A percentile compares a stretch with the other conserved stretches of the same genome.
Conservation (phyloP, 306 rosid genomes). For the Oemleria cerasiformis region DNA sequence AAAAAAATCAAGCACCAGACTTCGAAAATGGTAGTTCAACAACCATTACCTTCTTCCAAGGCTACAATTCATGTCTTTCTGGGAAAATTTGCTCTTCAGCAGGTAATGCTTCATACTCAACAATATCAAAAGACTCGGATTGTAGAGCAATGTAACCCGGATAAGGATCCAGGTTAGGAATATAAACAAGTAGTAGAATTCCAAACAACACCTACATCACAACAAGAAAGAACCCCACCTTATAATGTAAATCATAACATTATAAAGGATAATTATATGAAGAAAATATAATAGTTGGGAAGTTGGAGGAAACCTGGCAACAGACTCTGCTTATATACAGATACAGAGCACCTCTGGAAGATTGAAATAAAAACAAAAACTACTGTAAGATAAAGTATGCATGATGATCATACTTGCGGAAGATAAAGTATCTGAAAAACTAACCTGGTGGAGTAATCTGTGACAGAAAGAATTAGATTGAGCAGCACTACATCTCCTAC, state of each 20-base stretch:
- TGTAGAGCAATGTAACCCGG: slow-evolving; percentile 43
- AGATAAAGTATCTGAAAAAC: slow-evolving; percentile 23
- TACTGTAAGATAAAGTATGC: neutral
- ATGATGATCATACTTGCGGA: neutral
- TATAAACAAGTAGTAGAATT: slow-evolving; percentile 50
- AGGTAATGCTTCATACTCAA: slow-evolving; percentile 60
- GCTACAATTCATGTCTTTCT: slow-evolving; percentile 69
- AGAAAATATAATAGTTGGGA: too few species aligned
- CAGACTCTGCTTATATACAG: slow-evolving; percentile 44
- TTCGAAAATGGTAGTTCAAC: neutral
- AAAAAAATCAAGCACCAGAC: neutral
- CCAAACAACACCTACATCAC: slow-evolving; percentile 68
- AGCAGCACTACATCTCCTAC: slow-evolving; percentile 71
- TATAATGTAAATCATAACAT: neutral
- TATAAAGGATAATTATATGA: neutral
- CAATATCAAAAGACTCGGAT: slow-evolving; percentile 48
- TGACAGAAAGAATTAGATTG: slow-evolving; percentile 55
- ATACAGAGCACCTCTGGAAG: slow-evolving; percentile 57
- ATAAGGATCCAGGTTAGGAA: slow-evolving; percentile 73
- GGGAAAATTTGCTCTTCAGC: slow-evolving; percentile 74
- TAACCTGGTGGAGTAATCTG: slow-evolving; percentile 58
- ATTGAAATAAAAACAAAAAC: slow-evolving; percentile 16
- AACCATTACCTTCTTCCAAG: slow-evolving; percentile 66
- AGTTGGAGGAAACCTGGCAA: slow-evolving; percentile 51
- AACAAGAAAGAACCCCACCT: slow-evolving; percentile 8